Evolutionary conservation across 345 rosid species (phyloP).

Genomic region (Citrus inodora): DNA sequence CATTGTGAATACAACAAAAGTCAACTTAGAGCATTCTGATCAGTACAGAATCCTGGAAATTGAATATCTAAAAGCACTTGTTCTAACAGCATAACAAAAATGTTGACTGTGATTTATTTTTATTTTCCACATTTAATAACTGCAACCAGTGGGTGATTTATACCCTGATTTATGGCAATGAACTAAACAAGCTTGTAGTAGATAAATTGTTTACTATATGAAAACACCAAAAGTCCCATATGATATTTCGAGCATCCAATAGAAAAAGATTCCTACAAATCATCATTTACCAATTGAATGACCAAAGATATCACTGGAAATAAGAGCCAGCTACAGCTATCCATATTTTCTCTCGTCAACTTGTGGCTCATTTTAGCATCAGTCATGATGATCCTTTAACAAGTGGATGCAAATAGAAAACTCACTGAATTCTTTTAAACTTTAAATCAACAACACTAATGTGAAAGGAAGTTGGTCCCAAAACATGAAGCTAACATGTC

Average conservation of each 20-base stretch:
- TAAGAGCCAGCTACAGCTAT: not conserved
- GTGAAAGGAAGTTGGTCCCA: not conserved
- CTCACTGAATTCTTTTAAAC: not conserved
- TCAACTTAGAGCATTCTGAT: not conserved
- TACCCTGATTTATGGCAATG: not conserved
- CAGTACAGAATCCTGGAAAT: not conserved
- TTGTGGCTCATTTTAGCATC: not conserved
- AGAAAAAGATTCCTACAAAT: not conserved
- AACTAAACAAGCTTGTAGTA: not conserved
- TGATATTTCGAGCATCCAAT: not conserved
- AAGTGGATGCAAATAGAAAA: not conserved
- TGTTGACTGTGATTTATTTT: not conserved
- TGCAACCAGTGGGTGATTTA: not conserved
- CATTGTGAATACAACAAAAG: constrained; percentile 25
- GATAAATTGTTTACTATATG: too few relatives aligned
- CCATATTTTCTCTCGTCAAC: not conserved
- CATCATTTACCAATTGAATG: not conserved
- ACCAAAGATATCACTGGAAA: not conserved
- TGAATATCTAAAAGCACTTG: not conserved
- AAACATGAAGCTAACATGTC: not conserved
- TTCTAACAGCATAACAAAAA: not conserved
- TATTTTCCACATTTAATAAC: constrained; percentile 9
- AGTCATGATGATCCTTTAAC: not conserved
- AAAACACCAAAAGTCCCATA: not conserved
- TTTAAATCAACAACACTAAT: not conserved